Base-by-base conservation (phyloP, 768 basidiomycete species). In the Phaffia australis region DNA sequence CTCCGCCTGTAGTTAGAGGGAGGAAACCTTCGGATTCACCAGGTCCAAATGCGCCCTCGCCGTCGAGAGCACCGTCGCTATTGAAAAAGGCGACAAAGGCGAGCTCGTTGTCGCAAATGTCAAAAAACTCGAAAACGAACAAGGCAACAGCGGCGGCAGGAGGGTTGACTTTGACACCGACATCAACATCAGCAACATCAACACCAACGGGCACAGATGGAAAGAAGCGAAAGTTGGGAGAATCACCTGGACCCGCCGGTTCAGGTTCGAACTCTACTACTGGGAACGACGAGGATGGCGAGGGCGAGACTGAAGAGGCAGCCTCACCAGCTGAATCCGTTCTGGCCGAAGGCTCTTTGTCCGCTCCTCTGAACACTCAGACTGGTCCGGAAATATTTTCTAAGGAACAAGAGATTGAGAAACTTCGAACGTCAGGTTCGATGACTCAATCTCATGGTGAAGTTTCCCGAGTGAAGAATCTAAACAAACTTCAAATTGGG, bases 371-470 rank as follows among this genome's bases (percentile, higher is more conserved):
- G 56, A 78, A 80, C 64, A 75, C 76, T 16, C 75, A 75, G 69
- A 80, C 83, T 14, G 82, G 84, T 2, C 74, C 81, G 29, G 77
- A 83, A 51, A 73, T 83, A 23, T 93, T 93, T 80, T 93, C 90
- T 76, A 99, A 99, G 77, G 89, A 95, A 77, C 87, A 94, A 77
- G 95, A 99, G 77, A 98, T 98, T 73, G 94, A 98, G 79, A 97
- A 97, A 77, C 83, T 98, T 19, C 87, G 95, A 25, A 94, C 92
- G 21, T 90, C 90, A 15, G 95, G 95, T 15, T 97, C 92, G 35
- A 98, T 99, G 93, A 98, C 95, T 4, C 95, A 99, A 77, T 90
- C 89, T 57, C 89, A 97, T 69, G 94, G 91, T 60, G 95, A 99
- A 79, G 87, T 99, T 72, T 88, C 94, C 21, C 86, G 95, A 61